Base-by-base conservation (phyloP, 2,329 filamentous ascomycete genomes). In the Talaromyces islandicus region DNA sequence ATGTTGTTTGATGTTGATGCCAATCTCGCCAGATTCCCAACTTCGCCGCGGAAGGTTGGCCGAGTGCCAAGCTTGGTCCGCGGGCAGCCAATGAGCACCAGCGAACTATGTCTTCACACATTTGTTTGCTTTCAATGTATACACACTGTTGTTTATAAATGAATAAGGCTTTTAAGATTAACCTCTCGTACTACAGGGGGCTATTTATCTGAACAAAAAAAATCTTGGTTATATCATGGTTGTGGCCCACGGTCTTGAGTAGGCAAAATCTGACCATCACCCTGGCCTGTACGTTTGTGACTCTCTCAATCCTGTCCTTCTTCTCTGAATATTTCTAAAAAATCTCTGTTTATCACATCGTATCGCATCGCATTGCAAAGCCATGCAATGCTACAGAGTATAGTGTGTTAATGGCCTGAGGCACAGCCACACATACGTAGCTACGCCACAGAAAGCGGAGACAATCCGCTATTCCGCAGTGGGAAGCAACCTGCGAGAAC, bases 401-500 rank as follows among this genome's bases (percentile, higher is more conserved):
- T n/a, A n/a, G n/a, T 17, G 7, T 38, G 14, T n/a, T 38, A 38
- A 38, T 11, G 21, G 19, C 19, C 43, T 46, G 43, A n/a, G 11
- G 43, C 43, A 12, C 43, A 46, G 43, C 43, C 43, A 46, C 19
- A 9, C 6, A 21, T 12, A 24, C 4, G 10, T 4, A 7, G 7
- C 43, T 24, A 19, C 43, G 43, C 43, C 43, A 46, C 43, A 24
- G 10, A 21, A 24, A 21, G 43, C 19, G 43, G 43, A 24, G 43
- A 46, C 12, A 7, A 1, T 3, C 5, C 57, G 35, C 57, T 59
- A 59, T 46, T 27, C 35, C 50, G 7, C 25, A 24, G 35, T 46
- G 29, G 51, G 57, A 59, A 43, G 35, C 51, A 59, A 59, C 38
- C 51, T 59, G 57, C 57, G 57, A 59, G 46, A 14, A 48, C 29